Conservation (phyloP, 768 basidiomycete species). For the Russula vinacea region DNA sequence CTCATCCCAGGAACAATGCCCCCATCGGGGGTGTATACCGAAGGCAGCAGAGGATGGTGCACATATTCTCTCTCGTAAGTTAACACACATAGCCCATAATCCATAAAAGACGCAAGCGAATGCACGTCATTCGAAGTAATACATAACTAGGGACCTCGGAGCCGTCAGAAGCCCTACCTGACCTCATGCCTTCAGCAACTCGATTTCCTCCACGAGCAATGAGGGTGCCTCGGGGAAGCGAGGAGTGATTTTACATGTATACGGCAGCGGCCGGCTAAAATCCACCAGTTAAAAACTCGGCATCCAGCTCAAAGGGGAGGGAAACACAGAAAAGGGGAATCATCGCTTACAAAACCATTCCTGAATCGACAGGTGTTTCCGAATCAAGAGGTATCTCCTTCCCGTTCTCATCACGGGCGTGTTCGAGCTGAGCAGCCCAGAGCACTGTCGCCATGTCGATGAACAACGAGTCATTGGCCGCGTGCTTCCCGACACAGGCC, state of each 20-base stretch:
- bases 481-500: conserved; percentile 28
- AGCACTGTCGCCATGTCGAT: conserved; percentile 30
- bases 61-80: too few species aligned
- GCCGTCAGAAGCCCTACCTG: not conserved
- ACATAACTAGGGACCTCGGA: too few species aligned
- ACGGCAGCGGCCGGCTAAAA: not conserved
- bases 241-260: not conserved
- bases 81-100: too few species aligned
- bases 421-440: conserved; percentile 27
- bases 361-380: conserved; percentile 4
- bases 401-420: conserved; percentile 14
- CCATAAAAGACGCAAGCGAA: too few species aligned
- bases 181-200: not conserved
- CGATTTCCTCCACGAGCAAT: not conserved
- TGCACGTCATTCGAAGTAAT: too few species aligned
- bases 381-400: conserved; percentile 14
- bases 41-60: too few species aligned
- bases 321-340: not conserved
- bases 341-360: conserved; percentile 22
- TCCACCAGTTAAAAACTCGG: not conserved
- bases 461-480: conserved; percentile 29
- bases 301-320: too few species aligned
- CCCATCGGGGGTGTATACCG: too few species aligned
- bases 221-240: not conserved
- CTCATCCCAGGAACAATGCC: too few species aligned